phyloP scores from a whole-genome alignment of 768 basidiomycete species.

The Tricholoma saponaceum region DNA sequence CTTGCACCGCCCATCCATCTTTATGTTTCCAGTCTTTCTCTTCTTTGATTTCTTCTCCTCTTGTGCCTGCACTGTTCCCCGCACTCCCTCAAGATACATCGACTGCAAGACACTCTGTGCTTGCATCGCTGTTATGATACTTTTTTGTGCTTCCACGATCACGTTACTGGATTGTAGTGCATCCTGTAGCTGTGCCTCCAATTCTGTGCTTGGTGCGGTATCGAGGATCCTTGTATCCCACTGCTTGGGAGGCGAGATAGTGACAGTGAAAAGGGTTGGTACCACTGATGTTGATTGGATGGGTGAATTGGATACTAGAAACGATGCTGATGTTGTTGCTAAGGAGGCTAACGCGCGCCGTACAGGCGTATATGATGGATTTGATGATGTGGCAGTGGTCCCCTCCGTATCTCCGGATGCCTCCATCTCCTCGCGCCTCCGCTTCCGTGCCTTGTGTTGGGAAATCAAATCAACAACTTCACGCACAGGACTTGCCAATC shows the following conservation, averaged over 20 bases:
- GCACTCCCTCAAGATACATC: slow-evolving; percentile 8
- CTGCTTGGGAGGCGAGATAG: neutral
- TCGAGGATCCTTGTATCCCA: neutral
- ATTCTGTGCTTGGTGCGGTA: neutral
- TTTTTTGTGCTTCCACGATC: neutral
- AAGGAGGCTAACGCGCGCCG: neutral
- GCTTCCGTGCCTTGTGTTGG: neutral
- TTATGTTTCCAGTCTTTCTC: neutral
- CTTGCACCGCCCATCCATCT: neutral
- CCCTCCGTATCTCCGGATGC: neutral
- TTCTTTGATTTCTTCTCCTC: neutral
- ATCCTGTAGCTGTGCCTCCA: neutral
- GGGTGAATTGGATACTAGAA: neutral
- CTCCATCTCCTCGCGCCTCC: neutral
- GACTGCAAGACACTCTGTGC: neutral
- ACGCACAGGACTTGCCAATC: slow-evolving; percentile 15
- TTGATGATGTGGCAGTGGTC: neutral
- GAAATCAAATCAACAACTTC: slow-evolving; percentile 10
- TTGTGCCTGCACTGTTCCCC: neutral
- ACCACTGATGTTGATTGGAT: neutral
- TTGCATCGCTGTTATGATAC: neutral
- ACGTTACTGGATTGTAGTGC: neutral
- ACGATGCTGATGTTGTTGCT: neutral
- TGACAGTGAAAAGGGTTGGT: neutral
- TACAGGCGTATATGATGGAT: neutral